Evolutionary conservation across 805 yeast species (phyloP).

Genomic region (Lipomyces japonicus): DNA sequence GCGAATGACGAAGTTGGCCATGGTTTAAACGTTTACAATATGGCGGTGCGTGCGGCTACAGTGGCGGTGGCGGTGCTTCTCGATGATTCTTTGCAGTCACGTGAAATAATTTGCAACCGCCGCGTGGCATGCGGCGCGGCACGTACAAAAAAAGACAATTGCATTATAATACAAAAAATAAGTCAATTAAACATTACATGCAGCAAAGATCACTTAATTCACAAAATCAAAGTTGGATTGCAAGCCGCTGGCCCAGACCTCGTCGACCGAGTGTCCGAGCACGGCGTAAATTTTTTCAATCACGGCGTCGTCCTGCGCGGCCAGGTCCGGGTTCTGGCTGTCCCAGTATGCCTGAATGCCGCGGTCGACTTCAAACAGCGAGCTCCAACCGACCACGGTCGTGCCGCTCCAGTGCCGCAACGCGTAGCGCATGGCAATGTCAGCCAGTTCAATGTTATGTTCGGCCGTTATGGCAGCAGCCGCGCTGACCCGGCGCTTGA

Average conservation of each 20-base stretch:
- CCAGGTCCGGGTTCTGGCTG: conserved; percentile 41
- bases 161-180: no score
- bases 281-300: conserved; percentile 44
- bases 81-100: no score
- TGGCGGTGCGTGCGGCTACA: no score
- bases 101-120: no score
- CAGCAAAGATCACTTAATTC: no score
- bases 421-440: conserved; percentile 74
- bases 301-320: conserved; percentile 44
- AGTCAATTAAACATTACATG: no score
- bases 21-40: no score
- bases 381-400: conserved; percentile 76
- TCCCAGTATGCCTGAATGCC: conserved; percentile 59
- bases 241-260: conserved; percentile 61
- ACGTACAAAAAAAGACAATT: no score
- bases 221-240: conserved; percentile 26
- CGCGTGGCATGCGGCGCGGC: no score
- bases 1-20: no score
- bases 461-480: conserved; percentile 49
- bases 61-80: no score
- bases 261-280: conserved; percentile 55
- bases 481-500: conserved; percentile 46
- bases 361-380: conserved; percentile 54
- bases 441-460: conserved; percentile 65
- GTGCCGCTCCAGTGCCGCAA: conserved; percentile 61